Evolutionary conservation across 1,284 basidiomycete genomes (phyloP).

Genomic region (Retiboletus flavoniger): DNA sequence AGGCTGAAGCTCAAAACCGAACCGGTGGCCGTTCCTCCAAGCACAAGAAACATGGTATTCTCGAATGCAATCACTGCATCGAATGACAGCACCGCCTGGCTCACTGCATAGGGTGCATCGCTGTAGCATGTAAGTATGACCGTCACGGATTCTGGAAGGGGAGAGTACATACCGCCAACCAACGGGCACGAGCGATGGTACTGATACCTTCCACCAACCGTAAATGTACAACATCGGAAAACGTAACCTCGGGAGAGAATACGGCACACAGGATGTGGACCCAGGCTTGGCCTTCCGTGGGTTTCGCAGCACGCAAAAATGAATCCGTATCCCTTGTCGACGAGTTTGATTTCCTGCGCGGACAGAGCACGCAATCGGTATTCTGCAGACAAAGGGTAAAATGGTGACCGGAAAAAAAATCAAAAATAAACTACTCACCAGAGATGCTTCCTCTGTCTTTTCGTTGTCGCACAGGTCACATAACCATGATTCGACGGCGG

Average conservation of each 20-base stretch:
- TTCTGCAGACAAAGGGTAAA: slow-evolving; percentile 45
- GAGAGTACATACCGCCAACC: slow-evolving; percentile 53
- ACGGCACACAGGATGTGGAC: slow-evolving; percentile 87
- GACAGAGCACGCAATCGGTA: slow-evolving; percentile 73
- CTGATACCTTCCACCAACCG: slow-evolving; percentile 87
- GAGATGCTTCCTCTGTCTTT: slow-evolving; percentile 70
- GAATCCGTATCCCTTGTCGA: slow-evolving; percentile 55
- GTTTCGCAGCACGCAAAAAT: slow-evolving; percentile 84
- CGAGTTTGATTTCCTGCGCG: slow-evolving; percentile 55
- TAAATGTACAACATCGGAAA: slow-evolving; percentile 70
- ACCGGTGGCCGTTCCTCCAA: slow-evolving; percentile 76
- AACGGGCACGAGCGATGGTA: slow-evolving; percentile 63
- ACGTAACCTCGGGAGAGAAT: slow-evolving; percentile 82
- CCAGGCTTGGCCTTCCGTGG: slow-evolving; percentile 94
- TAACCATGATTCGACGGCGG: slow-evolving; percentile 67
- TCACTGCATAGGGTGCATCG: slow-evolving; percentile 64
- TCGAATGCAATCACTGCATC: slow-evolving; percentile 78
- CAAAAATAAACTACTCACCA: slow-evolving; percentile 47
- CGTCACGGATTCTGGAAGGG: background rate
- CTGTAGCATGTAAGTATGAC: slow-evolving; percentile 34
- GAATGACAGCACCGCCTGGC: slow-evolving; percentile 75
- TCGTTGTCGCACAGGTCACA: slow-evolving; percentile 86
- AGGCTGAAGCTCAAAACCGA: slow-evolving; percentile 88
- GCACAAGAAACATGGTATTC: slow-evolving; percentile 91
- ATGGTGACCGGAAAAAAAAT: background rate